Evolutionary conservation across 345 rosid species (phyloP).

Genomic region (Citrus sinensis): DVS_A1.0 CM039168.1:27892501-27893000

Average conservation of each 20-base stretch:
- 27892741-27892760: constrained; percentile 91
- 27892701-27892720: constrained; percentile 8
- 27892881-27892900: background rate
- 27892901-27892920: background rate
- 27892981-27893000: background rate
- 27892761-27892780: constrained; percentile 98
- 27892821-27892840: background rate
- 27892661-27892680: background rate
- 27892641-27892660: background rate
- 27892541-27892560: background rate
- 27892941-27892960: background rate
- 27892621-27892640: background rate
- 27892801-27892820: constrained; percentile 52
- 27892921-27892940: background rate
- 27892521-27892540: background rate
- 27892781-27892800: constrained; percentile 97
- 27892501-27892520: background rate
- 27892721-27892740: constrained; percentile 71
- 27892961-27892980: background rate
- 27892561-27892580: too few species aligned
- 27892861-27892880: background rate
- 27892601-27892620: background rate
- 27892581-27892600: background rate
- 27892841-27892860: constrained; percentile 1
- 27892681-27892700: background rate